Conservation (phyloP, 2,329 filamentous ascomycete species). For the Dactylonectria macrodidyma region DNA sequence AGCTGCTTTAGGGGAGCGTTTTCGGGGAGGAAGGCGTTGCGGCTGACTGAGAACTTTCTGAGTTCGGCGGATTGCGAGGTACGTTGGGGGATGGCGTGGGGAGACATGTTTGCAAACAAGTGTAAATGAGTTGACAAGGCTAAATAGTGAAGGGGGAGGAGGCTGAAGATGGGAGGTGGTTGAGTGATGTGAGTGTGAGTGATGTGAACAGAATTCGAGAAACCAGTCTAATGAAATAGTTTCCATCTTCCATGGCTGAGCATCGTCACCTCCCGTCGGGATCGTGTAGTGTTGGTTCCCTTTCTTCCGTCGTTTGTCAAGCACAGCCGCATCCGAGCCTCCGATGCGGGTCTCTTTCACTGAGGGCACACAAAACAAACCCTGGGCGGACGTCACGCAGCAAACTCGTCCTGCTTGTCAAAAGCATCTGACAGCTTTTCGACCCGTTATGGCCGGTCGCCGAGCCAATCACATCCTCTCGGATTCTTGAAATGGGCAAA, state of each 20-base stretch:
- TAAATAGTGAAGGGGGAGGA: not conserved
- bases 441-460: not conserved
- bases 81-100: constrained; percentile 54
- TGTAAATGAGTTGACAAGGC: not conserved
- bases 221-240: constrained; percentile 28
- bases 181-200: not conserved
- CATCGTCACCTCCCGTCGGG: no score
- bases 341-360: constrained; percentile 7
- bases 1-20: constrained; percentile 76
- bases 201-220: constrained; percentile 12
- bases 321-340: constrained; percentile 18
- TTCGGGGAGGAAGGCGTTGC: constrained; percentile 84
- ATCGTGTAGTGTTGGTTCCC: constrained; percentile 3
- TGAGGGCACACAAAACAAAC: no score
- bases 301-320: not conserved
- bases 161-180: not conserved
- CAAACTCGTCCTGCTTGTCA: not conserved
- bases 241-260: not conserved
- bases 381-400: constrained; percentile 1
- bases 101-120: constrained; percentile 54
- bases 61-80: constrained; percentile 48
- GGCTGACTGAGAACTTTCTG: constrained; percentile 56
- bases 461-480: constrained; percentile 1
- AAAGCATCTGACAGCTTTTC: not conserved
- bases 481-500: constrained; percentile 22